Conservation (phyloP, 345 rosid genomes). For the Limnanthes douglasii region DNA sequence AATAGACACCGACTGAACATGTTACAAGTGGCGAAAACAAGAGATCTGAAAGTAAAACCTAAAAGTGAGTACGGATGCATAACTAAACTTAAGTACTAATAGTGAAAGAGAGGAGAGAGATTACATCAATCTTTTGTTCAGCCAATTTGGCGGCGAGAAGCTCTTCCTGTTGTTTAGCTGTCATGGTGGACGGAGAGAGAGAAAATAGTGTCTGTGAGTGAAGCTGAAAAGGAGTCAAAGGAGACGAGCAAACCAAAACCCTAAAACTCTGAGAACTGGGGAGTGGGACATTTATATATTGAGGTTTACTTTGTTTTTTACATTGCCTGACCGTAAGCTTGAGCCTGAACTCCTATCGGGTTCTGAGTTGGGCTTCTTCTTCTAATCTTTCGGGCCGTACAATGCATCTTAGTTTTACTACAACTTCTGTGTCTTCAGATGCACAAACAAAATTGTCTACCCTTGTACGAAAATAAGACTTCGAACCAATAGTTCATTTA, state of each 20-base stretch:
- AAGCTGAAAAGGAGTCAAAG: not conserved
- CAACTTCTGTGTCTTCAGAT: too few species aligned
- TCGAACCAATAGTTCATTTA: too few species aligned
- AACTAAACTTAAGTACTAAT: not conserved
- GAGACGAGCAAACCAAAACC: constrained; percentile 12
- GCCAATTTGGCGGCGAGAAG: constrained; percentile 51
- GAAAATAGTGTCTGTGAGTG: constrained; percentile 1
- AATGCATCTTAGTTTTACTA: too few species aligned
- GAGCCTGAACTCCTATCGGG: too few species aligned
- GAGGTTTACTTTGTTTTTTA: too few species aligned
- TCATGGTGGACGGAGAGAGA: constrained; percentile 23
- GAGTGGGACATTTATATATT: too few species aligned
- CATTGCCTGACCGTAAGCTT: too few species aligned
- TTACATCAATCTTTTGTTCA: constrained; percentile 49
- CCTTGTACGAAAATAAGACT: too few species aligned
- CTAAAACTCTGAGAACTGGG: too few species aligned
- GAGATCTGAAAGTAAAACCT: not conserved
- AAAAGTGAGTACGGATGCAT: not conserved
- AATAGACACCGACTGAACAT: constrained; percentile 1
- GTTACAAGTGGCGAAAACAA: constrained; percentile 1
- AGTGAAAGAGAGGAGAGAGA: not conserved
- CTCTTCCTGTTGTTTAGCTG: constrained; percentile 51
- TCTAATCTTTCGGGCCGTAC: too few species aligned
- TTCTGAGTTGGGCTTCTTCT: too few species aligned
- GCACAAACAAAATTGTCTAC: too few species aligned